These are phyloP conservation scores for Lignosus rhinocerotis DNA, from an alignment of 1,284 basidiomycete genomes.

Conservation along the genomic window DNA sequence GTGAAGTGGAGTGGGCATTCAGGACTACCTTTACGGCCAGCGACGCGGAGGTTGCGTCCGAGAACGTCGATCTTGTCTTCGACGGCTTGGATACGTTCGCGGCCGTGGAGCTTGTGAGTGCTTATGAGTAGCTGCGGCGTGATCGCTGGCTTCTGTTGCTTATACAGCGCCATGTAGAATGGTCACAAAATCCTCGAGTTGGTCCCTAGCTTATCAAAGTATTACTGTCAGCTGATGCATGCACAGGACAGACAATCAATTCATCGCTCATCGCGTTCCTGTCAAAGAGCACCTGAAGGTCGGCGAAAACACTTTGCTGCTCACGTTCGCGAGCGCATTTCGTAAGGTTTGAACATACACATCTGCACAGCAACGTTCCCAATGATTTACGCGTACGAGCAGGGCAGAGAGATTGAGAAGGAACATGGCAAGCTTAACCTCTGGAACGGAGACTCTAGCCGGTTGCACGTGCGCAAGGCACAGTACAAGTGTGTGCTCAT, in stretches of 20 bases:
- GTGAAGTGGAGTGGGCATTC: slow-evolving; percentile 87
- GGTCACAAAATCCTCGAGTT: slow-evolving; percentile 64
- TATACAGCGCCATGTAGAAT: slow-evolving; percentile 51
- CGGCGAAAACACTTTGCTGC: slow-evolving; percentile 66
- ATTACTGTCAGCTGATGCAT: background rate
- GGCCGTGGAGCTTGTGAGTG: slow-evolving; percentile 61
- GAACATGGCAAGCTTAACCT: slow-evolving; percentile 57
- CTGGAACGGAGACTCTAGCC: slow-evolving; percentile 88
- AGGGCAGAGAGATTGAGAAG: slow-evolving; percentile 71
- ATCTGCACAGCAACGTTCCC: background rate
- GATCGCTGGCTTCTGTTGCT: background rate
- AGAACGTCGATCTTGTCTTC: slow-evolving; percentile 75
- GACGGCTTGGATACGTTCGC: slow-evolving; percentile 90
- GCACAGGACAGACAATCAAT: slow-evolving; percentile 73
- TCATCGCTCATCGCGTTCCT: slow-evolving; percentile 64
- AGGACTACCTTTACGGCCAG: slow-evolving; percentile 62
- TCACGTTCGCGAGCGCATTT: slow-evolving; percentile 79
- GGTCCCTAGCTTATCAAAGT: slow-evolving; percentile 15
- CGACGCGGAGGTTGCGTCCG: slow-evolving; percentile 44
- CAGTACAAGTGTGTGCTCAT: slow-evolving; percentile 71
- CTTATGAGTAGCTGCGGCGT: background rate
- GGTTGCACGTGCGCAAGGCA: slow-evolving; percentile 86
- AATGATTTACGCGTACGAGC: background rate
- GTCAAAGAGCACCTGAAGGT: slow-evolving; percentile 54
- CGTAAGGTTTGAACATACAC: slow-evolving; percentile 52